Evolutionary conservation across 108 stramenopile species (phyloP), one percentile per base, ranked within the genome.

Genomic region (Asterionellopsis glacialis): DNA sequence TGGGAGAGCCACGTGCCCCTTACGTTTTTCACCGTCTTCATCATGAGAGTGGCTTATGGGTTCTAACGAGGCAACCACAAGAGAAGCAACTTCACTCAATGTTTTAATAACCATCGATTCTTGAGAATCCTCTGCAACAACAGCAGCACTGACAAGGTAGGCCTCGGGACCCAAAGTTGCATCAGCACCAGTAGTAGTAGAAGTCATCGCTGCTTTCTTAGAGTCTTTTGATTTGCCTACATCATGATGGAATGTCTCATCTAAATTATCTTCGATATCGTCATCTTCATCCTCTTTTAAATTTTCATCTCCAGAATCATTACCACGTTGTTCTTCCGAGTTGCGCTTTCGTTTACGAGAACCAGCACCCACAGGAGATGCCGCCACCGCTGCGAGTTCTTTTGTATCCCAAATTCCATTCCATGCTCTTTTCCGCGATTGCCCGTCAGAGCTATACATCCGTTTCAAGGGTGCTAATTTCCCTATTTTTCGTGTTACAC

Each of bases 101-200:
- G 72, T 76, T 55, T 70, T 72, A 45, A 62, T 53, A n/a, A 79
- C 52, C 16, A 51, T 63, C 12, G 68, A 67, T 64, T 83, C 82
- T 52, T 70, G 68, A 4, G 77, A 79, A 72, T 83, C 82, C 33
- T 33, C 33, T 33, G 33, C 33, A 33, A 33, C 33, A 64, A 76
- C 74, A 1, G 63, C 74, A n/a, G n/a, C 51, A 61, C 69, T 25
- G 18, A 63, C 70, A 11, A 61, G 25, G 42, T 65, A 47, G 18
- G 74, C 68, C 12, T 70, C 61, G 28, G 51, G 4, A 9, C 42
- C 42, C 16, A 7, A 2, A 18, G 2, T 47, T 41, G 33, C 33
- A 33, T 33, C 33, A 33, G 33, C 33, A 7, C 33, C 33, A 33
- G 7, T 33, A 33, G 7, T 33, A 33, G 33, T 5, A 33, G 33